Evolutionary conservation across 169 alveolate genomes (phyloP), one percentile per base, ranked within the genome.

Genomic region (Plasmodium coatneyi): DNA sequence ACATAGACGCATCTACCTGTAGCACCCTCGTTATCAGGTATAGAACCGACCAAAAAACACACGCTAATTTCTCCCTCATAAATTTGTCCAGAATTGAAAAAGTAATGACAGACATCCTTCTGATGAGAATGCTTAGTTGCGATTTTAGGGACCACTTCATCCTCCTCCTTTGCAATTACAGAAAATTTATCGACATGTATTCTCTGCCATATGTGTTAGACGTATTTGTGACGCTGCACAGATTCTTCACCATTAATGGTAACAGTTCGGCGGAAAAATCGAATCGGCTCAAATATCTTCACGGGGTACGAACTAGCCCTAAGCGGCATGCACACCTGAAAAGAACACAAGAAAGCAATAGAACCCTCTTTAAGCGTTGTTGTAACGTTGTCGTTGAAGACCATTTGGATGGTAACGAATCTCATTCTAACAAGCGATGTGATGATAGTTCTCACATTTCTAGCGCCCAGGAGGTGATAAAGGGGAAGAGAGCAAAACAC

Each of bases 171-270:
- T 91, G 92, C 41, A 81, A 91, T 49, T 91, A 91, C 78, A 41
- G 95, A 71, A 91, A 81, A 81, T 82, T 71, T 71, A 91, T 91
- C 25, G 95, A 91, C 22, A 91, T 91, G 95, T 91, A 91, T 80
- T 91, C 95, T 3, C 83, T 91, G 2, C 86, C 95, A 41, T 91
- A 91, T 81, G 46, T 91, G 4, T 81, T 91, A 41, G 84, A 91
- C 28, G 66, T 91, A 16, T 91, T 91, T 81, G 54, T 91, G 14
- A 66, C 81, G 14, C 5, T 91, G 12, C 76, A 49, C 28, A 91
- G 12, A n/a, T 91, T 80, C 78, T 80, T 91, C 22, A 71, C 80
- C 0, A 43, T 91, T 34, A 91, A 91, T 81, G 43, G 34, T 34
- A 60, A 79, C 52, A 82, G 70, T 66, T 56, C 25, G n/a, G 74